These are phyloP conservation scores for Coemansia asiatica DNA, from an alignment of 192 early-diverging fungal species.

Conservation along the genomic window DNA sequence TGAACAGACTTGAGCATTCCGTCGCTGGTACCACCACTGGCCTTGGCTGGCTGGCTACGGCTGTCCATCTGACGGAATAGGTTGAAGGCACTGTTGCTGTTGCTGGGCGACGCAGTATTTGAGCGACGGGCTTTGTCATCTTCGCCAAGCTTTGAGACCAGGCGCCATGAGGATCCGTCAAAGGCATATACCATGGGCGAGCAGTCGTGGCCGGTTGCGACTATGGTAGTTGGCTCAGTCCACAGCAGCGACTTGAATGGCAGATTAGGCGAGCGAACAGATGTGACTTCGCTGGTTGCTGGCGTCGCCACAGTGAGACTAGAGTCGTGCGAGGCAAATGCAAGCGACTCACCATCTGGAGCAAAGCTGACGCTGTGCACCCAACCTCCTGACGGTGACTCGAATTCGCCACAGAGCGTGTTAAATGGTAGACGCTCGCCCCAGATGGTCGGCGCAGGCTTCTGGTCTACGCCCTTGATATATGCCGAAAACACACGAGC, in stretches of 20 bases:
- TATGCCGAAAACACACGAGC: conserved; percentile 94
- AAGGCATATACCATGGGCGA: conserved; percentile 76
- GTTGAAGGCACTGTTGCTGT: conserved; percentile 72
- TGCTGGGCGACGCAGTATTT: conserved; percentile 49
- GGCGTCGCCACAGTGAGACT: conserved; percentile 76
- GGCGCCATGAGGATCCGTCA: conserved; percentile 53
- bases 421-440: conserved; percentile 93
- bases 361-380: conserved; percentile 86
- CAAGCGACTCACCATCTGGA: conserved; percentile 83
- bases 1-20: conserved; percentile 75
- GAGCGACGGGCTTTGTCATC: conserved; percentile 64
- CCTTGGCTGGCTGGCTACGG: conserved; percentile 61
- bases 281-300: conserved; percentile 59
- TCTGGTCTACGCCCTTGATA: conserved; percentile 92
- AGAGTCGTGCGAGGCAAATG: conserved; percentile 85
- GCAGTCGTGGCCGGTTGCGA: conserved; percentile 93
- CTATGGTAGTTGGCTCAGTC: conserved; percentile 71
- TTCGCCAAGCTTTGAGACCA: conserved; percentile 73
- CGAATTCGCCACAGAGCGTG: conserved; percentile 87
- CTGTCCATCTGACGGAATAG: conserved; percentile 94
- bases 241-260: conserved; percentile 81
- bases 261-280: conserved; percentile 64
- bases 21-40: conserved; percentile 27
- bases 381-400: conserved; percentile 78
- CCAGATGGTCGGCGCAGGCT: conserved; percentile 84